phyloP scores from a whole-genome alignment of 78 protist species.

The Dictyostelium firmibasis region DNA sequence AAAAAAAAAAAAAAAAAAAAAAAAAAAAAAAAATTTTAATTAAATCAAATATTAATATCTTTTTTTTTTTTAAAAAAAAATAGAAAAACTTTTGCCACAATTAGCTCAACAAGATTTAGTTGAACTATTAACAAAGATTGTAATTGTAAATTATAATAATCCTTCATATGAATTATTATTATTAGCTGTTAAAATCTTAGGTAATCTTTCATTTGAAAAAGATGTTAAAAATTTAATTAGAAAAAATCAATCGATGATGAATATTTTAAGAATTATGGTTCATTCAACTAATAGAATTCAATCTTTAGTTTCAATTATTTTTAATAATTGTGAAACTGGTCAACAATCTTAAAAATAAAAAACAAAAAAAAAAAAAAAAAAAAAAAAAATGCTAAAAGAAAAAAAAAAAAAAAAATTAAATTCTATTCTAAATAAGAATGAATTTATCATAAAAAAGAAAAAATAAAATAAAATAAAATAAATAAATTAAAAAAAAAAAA shows the following conservation, averaged over 20 bases:
- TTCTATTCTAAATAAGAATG: too few relatives aligned
- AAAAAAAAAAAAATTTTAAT: too few relatives aligned
- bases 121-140: constrained; percentile 30
- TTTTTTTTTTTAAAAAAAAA: neutral
- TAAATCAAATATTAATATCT: neutral
- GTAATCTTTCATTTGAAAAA: constrained; percentile 40
- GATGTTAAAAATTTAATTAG: constrained; percentile 36
- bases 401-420: too few relatives aligned
- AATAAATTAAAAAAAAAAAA: neutral
- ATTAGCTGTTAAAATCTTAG: constrained; percentile 29
- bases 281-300: constrained; percentile 46
- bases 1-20: neutral
- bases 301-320: constrained; percentile 6
- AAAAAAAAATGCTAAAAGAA: too few relatives aligned
- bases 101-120: constrained; percentile 49
- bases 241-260: constrained; percentile 71
- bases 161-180: constrained; percentile 40
- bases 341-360: neutral
- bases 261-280: constrained; percentile 57
- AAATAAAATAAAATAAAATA: neutral
- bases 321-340: constrained; percentile 60
- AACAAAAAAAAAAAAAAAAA: too few relatives aligned
- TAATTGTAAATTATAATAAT: constrained; percentile 58
- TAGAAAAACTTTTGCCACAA: constrained; percentile 6
- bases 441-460: too few relatives aligned